Percentiles rank a stretch among this genome's conserved stretches.
Conservation (phyloP, 352 stramenopile species). For the Halophytophthora batemanensis region DNA sequence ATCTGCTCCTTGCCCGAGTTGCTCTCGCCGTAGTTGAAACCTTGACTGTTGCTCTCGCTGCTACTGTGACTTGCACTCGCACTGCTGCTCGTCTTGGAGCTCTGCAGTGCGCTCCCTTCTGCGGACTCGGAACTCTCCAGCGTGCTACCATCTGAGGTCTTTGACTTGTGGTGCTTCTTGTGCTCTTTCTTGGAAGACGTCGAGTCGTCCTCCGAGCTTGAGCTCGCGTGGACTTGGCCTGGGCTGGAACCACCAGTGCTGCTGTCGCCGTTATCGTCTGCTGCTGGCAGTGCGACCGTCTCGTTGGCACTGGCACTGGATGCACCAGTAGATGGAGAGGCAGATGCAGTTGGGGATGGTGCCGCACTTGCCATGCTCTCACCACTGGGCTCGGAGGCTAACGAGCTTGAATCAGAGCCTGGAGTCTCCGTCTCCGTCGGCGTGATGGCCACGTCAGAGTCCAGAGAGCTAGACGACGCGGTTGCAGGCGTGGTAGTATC, state of each 20-base stretch:
- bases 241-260: slow-evolving; percentile 6
- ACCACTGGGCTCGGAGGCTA: too few relatives aligned
- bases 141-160: too few relatives aligned
- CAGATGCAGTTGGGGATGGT: too few relatives aligned
- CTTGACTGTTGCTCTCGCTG: slow-evolving; percentile 13
- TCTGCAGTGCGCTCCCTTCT: slow-evolving; percentile 7
- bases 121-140: too few relatives aligned
- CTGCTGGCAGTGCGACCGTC: slow-evolving; percentile 12
- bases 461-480: too few relatives aligned
- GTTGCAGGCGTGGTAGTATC: too few relatives aligned
- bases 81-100: neutral
- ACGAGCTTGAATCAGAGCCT: too few relatives aligned
- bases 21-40: slow-evolving; percentile 6
- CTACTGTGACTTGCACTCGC: slow-evolving; percentile 3
- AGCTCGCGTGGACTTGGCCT: slow-evolving; percentile 24
- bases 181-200: slow-evolving; percentile 13
- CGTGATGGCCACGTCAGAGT: slow-evolving; percentile 12
- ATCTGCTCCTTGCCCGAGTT: slow-evolving; percentile 14
- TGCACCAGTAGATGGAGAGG: slow-evolving; percentile 7
- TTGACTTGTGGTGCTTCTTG: slow-evolving; percentile 15
- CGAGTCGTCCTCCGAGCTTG: slow-evolving; percentile 18
- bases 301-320: slow-evolving; percentile 20
- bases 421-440: slow-evolving; percentile 11
- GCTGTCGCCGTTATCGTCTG: slow-evolving; percentile 2
- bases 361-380: too few relatives aligned